Conservation (phyloP, 805 yeast genomes). For the Starmerella bacillaris region DNA sequence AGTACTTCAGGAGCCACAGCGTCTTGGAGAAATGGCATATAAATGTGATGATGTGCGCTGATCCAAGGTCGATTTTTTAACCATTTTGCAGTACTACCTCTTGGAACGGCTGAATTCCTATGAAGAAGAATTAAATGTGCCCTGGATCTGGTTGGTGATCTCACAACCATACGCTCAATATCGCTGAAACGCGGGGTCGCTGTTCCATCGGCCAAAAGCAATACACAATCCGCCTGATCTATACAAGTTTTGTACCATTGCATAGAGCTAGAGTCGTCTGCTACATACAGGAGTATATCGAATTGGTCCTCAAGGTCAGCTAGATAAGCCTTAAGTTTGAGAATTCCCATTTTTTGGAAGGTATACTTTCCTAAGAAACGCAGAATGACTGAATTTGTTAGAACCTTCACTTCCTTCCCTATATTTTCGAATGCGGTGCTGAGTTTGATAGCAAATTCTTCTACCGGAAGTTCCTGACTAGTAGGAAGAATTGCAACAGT, state of each 20-base stretch:
- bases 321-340: slow-evolving; percentile 75
- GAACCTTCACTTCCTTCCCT: slow-evolving; percentile 53
- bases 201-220: slow-evolving; percentile 69
- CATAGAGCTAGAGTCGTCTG: slow-evolving; percentile 60
- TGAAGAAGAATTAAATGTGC: slow-evolving; percentile 75
- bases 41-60: slow-evolving; percentile 81
- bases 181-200: slow-evolving; percentile 64
- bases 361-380: slow-evolving; percentile 79
- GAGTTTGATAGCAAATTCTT: slow-evolving; percentile 62
- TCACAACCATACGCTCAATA: slow-evolving; percentile 57
- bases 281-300: slow-evolving; percentile 75
- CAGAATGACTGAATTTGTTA: slow-evolving; percentile 70
- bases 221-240: slow-evolving; percentile 87
- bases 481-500: slow-evolving; percentile 76
- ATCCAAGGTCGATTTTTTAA: slow-evolving; percentile 76
- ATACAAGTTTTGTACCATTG: slow-evolving; percentile 87
- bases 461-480: slow-evolving; percentile 64
- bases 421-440: slow-evolving; percentile 53
- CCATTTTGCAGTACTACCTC: slow-evolving; percentile 78
- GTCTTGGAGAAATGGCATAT: slow-evolving; percentile 29
- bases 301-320: slow-evolving; percentile 79
- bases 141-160: slow-evolving; percentile 65
- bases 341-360: slow-evolving; percentile 68
- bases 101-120: slow-evolving; percentile 60
- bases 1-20: slow-evolving; percentile 19